Base-by-base conservation (phyloP, 805 yeast genomes). In the Middelhovenomyces tepae region DNA sequence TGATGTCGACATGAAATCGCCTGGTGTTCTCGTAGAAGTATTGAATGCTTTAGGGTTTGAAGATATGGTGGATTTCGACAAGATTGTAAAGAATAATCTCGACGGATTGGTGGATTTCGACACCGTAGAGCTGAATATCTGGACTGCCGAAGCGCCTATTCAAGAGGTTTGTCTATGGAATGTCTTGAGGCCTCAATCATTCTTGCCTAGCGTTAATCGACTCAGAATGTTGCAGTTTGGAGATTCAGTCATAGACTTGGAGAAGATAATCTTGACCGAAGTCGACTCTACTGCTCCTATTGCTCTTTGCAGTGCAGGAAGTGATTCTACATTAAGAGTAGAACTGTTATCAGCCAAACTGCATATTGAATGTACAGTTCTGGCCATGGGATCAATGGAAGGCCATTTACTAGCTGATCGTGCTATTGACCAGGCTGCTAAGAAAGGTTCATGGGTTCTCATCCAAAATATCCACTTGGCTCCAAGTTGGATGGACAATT, bases 391-490 rank as follows among this genome's bases (percentile, higher is more conserved):
- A 0, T 73, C 93, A 0, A 50, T 53, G 16, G 94, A 84, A 53
- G 78, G 82, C 7, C 53, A 63, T 2, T 67, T 60, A 2, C 56
- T 64, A 25, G 87, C 89, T 0, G 71, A 69, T 15, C 56, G 60
- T 31, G 71, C 73, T n/a, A 56, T 84, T 6, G 47, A 51, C 1
- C 54, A 51, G 7, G 71, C 74, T 0, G 48, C 65, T 1, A 56
- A 50, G n/a, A 48, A 49, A 1, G 85, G 83, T 0, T 46, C 53
- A 1, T 85, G 95, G 95, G 53, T 89, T 0, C 46, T 87, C 18
- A 54, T 89, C 19, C 94, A 89, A 50, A 87, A 87, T 48, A 60
- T 83, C 8, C 95, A 89, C 38, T 68, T 80, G 65, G 73, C 91
- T 0, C 59, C 69, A 1, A 53, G 50, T 3, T 79, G 94, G 85